phyloP scores from a whole-genome alignment of 1,139 yeast genomes.

The Debaryomycetaceae sp. region DNA sequence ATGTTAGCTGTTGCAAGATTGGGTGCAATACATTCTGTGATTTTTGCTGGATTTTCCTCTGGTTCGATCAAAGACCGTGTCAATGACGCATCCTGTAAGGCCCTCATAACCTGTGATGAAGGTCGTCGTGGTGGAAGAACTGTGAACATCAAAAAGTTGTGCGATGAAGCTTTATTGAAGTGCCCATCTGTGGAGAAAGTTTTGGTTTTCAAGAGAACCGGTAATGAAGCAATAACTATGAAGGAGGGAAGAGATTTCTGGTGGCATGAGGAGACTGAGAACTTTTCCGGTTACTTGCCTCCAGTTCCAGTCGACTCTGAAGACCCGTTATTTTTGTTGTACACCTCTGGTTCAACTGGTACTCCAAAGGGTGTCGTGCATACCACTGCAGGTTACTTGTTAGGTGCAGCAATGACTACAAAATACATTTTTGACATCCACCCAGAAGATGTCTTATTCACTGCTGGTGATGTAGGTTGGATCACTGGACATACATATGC shows the following conservation, averaged over 20 bases:
- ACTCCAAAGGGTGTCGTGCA: conserved; percentile 98
- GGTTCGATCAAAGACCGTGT: conserved; percentile 92
- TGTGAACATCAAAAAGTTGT: conserved; percentile 86
- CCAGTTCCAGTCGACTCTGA: conserved; percentile 87
- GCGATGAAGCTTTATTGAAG: conserved; percentile 82
- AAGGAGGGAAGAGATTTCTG: conserved; percentile 82
- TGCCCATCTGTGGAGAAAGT: conserved; percentile 83
- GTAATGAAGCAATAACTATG: conserved; percentile 63
- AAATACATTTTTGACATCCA: conserved; percentile 92
- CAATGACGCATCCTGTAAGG: conserved; percentile 82
- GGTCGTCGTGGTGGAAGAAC: conserved; percentile 96
- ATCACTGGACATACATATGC: conserved; percentile 98
- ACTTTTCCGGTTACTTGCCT: conserved; percentile 81
- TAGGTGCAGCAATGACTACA: conserved; percentile 94
- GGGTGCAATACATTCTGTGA: conserved; percentile 95
- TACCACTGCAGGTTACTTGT: conserved; percentile 87
- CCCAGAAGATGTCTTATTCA: conserved; percentile 82
- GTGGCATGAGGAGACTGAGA: conserved; percentile 87
- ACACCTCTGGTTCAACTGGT: conserved; percentile 97
- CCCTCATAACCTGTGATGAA: conserved; percentile 92
- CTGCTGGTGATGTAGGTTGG: conserved; percentile 99
- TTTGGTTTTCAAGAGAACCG: conserved; percentile 85
- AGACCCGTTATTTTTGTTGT: conserved; percentile 89
- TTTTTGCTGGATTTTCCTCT: conserved; percentile 95
- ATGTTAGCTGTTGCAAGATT: conserved; percentile 92